Conservation (phyloP, 352 stramenopile genomes). For the Aphanomyces cochlioides region DNA sequence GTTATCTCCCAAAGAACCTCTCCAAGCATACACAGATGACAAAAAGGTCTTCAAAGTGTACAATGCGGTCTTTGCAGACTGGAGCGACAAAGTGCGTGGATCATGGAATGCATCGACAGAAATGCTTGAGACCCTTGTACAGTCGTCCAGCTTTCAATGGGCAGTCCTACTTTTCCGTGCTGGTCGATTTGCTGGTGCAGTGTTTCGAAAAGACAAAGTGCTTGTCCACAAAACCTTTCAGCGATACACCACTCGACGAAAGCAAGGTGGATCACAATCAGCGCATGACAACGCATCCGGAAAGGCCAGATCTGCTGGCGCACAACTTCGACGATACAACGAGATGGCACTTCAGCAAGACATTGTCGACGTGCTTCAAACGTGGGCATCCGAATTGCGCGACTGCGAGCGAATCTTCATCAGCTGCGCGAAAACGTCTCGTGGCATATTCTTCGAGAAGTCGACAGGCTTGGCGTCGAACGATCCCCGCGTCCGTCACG, state of each 20-base stretch:
- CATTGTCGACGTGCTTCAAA: slow-evolving; percentile 64
- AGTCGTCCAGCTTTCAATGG: slow-evolving; percentile 60
- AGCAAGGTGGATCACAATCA: slow-evolving; percentile 91
- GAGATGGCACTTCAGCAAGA: slow-evolving; percentile 89
- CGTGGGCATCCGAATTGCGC: slow-evolving; percentile 71
- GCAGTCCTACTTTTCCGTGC: slow-evolving; percentile 88
- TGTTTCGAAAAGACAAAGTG: slow-evolving; percentile 87
- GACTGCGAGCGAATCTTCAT: slow-evolving; percentile 67
- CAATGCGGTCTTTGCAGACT: slow-evolving; percentile 59
- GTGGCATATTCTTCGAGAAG: slow-evolving; percentile 78
- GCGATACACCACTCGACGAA: slow-evolving; percentile 91
- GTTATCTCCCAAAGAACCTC: not conserved
- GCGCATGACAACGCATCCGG: slow-evolving; percentile 69
- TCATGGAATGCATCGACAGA: slow-evolving; percentile 51
- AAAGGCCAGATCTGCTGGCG: slow-evolving; percentile 90
- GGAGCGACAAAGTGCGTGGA: slow-evolving; percentile 54
- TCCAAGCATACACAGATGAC: slow-evolving; percentile 28
- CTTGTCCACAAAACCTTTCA: slow-evolving; percentile 90
- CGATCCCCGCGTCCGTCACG: slow-evolving; percentile 63
- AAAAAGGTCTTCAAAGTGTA: slow-evolving; percentile 41
- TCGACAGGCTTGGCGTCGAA: slow-evolving; percentile 42
- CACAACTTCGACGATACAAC: slow-evolving; percentile 90
- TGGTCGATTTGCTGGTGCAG: slow-evolving; percentile 87
- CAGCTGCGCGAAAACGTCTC: slow-evolving; percentile 64
- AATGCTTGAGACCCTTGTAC: slow-evolving; percentile 34